Conservation (phyloP, 176 grass and related monocot species). For the Lolium perenne region DNA sequence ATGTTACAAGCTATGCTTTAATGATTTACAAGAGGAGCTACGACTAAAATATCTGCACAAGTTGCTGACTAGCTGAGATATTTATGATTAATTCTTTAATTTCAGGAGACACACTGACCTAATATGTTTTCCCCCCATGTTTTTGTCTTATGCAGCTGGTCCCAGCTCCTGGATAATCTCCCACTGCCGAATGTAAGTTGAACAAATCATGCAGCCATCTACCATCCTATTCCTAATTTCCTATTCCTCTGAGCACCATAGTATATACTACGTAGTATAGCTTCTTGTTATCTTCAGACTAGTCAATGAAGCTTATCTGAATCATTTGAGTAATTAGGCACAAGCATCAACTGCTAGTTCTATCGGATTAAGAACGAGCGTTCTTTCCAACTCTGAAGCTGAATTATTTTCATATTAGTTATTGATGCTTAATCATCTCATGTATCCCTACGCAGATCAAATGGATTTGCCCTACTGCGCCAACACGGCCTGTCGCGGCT, state of each 20-base stretch:
- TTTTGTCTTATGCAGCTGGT: constrained; percentile 74
- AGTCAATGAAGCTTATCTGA: constrained; percentile 42
- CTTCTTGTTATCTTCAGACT: constrained; percentile 49
- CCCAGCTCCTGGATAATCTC: constrained; percentile 85
- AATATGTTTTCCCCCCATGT: constrained; percentile 3
- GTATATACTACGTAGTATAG: constrained; percentile 27
- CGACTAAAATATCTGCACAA: constrained; percentile 40
- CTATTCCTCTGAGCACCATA: constrained; percentile 18
- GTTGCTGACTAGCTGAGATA: constrained; percentile 25
- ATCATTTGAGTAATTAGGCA: not conserved
- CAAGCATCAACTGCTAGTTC: too few species aligned
- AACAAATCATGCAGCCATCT: constrained; percentile 27
- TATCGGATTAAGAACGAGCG: too few species aligned
- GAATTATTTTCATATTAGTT: not conserved
- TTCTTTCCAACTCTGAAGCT: constrained; percentile 7
- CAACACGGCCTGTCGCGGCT: constrained; percentile 79
- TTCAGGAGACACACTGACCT: constrained; percentile 24
- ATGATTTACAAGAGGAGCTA: not conserved
- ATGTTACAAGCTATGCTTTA: constrained; percentile 14
- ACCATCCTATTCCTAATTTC: constrained; percentile 28
- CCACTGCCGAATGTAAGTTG: constrained; percentile 90
- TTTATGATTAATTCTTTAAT: not conserved
- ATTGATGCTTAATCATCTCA: not conserved
- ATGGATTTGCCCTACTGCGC: constrained; percentile 98
- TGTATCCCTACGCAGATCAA: constrained; percentile 71